Conservation (phyloP, 768 basidiomycete species). For the Neoboletus subvelutipes region DNA sequence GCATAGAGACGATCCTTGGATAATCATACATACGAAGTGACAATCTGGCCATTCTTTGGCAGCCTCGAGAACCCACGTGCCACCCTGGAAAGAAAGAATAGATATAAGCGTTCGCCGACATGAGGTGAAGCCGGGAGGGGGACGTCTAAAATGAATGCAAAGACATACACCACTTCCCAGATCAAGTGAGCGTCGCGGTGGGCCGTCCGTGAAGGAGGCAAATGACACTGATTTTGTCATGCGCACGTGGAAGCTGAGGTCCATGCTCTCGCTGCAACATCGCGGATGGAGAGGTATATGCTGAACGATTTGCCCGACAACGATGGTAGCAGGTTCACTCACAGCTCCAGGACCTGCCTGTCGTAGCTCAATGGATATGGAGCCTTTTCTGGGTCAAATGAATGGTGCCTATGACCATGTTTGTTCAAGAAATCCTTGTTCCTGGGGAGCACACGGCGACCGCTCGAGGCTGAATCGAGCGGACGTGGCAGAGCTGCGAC, state of each 20-base stretch:
- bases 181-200: conserved; percentile 58
- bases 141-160: not conserved
- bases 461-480: conserved; percentile 21
- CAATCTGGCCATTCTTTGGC: conserved; percentile 69
- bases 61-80: conserved; percentile 71
- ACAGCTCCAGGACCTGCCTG: conserved; percentile 66
- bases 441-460: conserved; percentile 34
- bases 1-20: not conserved
- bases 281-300: not conserved
- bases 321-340: conserved; percentile 25
- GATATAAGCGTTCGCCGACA: not conserved
- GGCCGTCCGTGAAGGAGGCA: conserved; percentile 49
- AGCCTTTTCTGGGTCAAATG: conserved; percentile 71
- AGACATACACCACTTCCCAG: conserved; percentile 70
- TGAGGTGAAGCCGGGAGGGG: too few relatives aligned
- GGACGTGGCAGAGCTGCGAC: conserved; percentile 17
- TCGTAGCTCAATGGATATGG: conserved; percentile 79
- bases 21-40: conserved; percentile 51
- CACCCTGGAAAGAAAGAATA: conserved; percentile 42
- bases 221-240: conserved; percentile 58
- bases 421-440: conserved; percentile 60
- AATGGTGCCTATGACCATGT: conserved; percentile 64
- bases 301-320: conserved; percentile 5
- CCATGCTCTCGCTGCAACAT: conserved; percentile 50
- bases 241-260: conserved; percentile 48